phyloP scores from a whole-genome alignment of 345 rosid genomes.

The Brassica rapa region DNA sequence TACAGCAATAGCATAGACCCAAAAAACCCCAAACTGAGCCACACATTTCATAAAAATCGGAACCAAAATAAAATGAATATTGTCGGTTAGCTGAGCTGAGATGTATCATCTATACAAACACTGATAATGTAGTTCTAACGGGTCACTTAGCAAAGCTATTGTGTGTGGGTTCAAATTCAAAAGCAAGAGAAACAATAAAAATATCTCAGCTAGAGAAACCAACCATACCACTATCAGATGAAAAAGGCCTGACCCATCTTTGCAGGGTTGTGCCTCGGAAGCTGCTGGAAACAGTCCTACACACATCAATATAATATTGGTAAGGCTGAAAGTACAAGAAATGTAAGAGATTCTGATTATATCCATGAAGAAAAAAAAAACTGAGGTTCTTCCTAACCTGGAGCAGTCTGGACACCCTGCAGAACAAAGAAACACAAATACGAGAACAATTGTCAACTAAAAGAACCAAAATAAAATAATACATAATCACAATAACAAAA shows the following conservation, averaged over 20 bases:
- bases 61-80: conserved; percentile 14
- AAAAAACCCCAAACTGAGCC: neutral
- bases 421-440: neutral
- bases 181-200: neutral
- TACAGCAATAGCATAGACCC: neutral
- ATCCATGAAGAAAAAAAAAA: conserved; percentile 11
- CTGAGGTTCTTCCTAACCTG: conserved; percentile 22
- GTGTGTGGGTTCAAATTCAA: neutral
- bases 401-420: conserved; percentile 50
- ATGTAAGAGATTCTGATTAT: neutral
- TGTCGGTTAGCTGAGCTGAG: neutral
- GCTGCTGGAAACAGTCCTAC: conserved; percentile 37
- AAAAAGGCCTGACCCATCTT: conserved; percentile 57
- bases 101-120: neutral
- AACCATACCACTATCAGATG: conserved; percentile 67
- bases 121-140: neutral
- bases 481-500: neutral
- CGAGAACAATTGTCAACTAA: neutral
- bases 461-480: too few species aligned
- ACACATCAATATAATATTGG: neutral
- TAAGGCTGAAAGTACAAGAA: neutral
- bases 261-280: conserved; percentile 42
- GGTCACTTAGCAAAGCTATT: neutral
- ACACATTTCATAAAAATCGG: neutral
- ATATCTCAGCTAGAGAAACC: neutral